phyloP scores from a whole-genome alignment of 805 yeast species.

The Diddensiella caesifluorescens region DNA sequence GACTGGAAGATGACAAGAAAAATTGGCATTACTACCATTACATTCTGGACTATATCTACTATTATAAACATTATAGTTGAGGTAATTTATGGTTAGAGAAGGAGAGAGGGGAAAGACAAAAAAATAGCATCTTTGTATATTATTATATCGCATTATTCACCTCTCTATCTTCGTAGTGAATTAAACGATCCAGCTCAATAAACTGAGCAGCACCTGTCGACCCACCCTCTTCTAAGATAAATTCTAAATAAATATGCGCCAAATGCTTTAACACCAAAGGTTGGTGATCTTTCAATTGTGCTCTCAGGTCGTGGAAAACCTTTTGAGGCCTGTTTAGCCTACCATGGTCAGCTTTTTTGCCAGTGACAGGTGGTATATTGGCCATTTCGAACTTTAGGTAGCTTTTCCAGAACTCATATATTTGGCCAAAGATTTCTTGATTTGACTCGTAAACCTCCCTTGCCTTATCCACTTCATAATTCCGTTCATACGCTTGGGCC shows the following conservation, averaged over 20 bases:
- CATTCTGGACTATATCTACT: slow-evolving; percentile 41
- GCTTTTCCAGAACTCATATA: slow-evolving; percentile 30
- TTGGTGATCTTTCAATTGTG: slow-evolving; percentile 11
- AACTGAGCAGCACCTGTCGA: slow-evolving; percentile 10
- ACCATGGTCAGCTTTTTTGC: background rate
- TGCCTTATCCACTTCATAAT: slow-evolving; percentile 18
- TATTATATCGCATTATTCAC: background rate
- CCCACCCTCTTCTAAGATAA: slow-evolving; percentile 6
- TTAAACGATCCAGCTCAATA: slow-evolving; percentile 9
- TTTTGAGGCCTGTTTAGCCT: background rate
- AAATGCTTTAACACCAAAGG: slow-evolving; percentile 24
- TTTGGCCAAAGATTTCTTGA: slow-evolving; percentile 20
- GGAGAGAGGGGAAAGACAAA: too few species aligned
- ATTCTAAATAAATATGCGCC: slow-evolving; percentile 27
- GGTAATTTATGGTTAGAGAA: slow-evolving; percentile 2
- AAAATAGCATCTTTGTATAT: too few species aligned
- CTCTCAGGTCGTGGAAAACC: background rate
- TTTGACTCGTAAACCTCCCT: slow-evolving; percentile 20
- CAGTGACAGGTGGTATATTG: background rate
- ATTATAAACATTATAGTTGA: slow-evolving; percentile 26
- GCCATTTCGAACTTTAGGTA: slow-evolving; percentile 22
- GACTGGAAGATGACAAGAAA: slow-evolving; percentile 39
- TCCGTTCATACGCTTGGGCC: background rate
- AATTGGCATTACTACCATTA: slow-evolving; percentile 38
- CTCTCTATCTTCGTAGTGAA: slow-evolving; percentile 7